Base-by-base conservation (phyloP, 176 grass and related monocot genomes). In the Alloteropsis semialata region DNA sequence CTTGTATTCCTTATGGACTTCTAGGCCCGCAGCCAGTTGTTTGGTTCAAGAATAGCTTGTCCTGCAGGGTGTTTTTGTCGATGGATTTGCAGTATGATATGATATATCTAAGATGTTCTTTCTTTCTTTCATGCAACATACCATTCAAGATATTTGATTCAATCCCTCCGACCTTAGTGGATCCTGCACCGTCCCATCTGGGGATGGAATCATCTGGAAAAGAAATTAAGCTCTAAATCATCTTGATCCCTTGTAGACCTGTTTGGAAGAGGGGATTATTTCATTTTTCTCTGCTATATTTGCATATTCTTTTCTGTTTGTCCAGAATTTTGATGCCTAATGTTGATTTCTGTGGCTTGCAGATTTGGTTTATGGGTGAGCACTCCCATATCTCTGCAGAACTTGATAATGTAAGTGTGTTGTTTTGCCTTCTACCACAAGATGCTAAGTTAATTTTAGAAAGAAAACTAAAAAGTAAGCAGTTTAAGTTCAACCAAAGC, bases 301-400 rank as follows among this genome's bases (percentile, higher is more conserved):
- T 77, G 6, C 5, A 19, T 77, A 19, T 77, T 77, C 59, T 21
- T 58, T 73, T 61, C 9, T 77, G 22, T 77, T 30, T 72, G 6
- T 45, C 16, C 6, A n/a, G 24, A 82, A 65, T 82, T 68, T 62
- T 27, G 16, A 48, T 29, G 2, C 43, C 17, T 80, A 51, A 78
- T 79, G 37, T 81, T 56, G 48, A 63, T 49, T 88, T 71, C n/a
- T 78, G 38, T 86, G 67, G 42, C 79, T 42, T 85, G 50, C 81
- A 98, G 96, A 85, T 95, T 84, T 98, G 96, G 96, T 98, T 98
- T 91, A 98, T 95, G 96, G 96, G 96, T 83, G 96, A 98, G 87
- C 85, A 90, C 80, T 98, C 96, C 49, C 96, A 98, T 79, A 90
- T 98, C 18, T 98, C 91, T 41, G n/a, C 91, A 51, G 92, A 95